Conservation (phyloP, 2,329 filamentous ascomycete species). For the Ophiostoma pallidulum region DNA sequence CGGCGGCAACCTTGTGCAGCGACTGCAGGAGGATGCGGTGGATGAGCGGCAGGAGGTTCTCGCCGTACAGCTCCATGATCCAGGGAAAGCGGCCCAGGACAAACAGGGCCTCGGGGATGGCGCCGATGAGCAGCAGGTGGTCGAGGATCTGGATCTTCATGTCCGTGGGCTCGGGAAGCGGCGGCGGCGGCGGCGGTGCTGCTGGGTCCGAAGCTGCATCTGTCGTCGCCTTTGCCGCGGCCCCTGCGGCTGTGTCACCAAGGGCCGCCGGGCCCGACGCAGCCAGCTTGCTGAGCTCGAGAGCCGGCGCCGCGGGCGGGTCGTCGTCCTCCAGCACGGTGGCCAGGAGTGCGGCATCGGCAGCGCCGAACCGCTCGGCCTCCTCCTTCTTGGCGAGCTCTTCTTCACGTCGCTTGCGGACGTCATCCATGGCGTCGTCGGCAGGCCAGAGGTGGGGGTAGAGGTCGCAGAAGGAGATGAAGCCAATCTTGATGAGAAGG, state of each 20-base stretch:
- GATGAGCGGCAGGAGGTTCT: conserved; percentile 62
- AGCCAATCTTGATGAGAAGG: conserved; percentile 91
- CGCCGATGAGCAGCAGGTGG: conserved; percentile 81
- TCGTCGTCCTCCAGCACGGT: conserved; percentile 85
- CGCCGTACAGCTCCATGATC: conserved; percentile 76
- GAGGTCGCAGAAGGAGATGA: conserved; percentile 82
- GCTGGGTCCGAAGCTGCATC: conserved; percentile 33
- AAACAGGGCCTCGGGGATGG: conserved; percentile 84
- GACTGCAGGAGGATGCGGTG: conserved; percentile 80
- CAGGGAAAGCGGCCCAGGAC: conserved; percentile 83
- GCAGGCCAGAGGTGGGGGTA: conserved; percentile 85
- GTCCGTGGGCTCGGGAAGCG: conserved; percentile 63
- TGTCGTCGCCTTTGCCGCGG: conserved; percentile 51
- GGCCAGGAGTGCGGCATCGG: conserved; percentile 74
- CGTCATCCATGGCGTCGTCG: conserved; percentile 70
- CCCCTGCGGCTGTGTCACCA: conserved; percentile 20
- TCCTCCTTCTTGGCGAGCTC: conserved; percentile 73
- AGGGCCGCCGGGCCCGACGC: background rate
- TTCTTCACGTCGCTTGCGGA: conserved; percentile 60
- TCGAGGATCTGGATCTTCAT: conserved; percentile 82
- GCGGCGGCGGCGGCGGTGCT: too few relatives aligned
- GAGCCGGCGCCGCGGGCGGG: conserved; percentile 41
- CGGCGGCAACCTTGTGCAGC: conserved; percentile 60
- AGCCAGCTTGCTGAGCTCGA: conserved; percentile 9
- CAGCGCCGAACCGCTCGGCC: conserved; percentile 58